Base-by-base conservation (phyloP, 345 rosid genomes). In the Citrus medica region DNA sequence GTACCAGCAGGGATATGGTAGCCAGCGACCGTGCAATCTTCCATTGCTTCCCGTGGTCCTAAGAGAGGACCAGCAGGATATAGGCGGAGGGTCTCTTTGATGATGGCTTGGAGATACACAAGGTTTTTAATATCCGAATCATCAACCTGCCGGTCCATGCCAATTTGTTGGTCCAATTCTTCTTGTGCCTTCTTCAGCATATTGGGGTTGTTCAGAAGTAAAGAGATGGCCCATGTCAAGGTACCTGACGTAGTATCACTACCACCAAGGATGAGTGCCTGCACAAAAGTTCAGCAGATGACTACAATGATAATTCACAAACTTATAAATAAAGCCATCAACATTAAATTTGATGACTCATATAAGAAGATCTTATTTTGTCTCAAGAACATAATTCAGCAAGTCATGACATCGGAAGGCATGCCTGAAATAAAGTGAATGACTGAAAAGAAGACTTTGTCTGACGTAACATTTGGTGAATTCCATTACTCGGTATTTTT, bases 201-300 rank as follows among this genome's bases (percentile, higher is more conserved):
- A 0, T 80, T 53, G 33, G 16, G 83, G 76, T 91, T 84, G 80
- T 90, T 92, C 70, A 89, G 81, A 22, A 93, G 90, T 33, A 90
- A 75, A 3, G 93, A 86, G 24, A 89, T 30, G 7, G 90, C 89
- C 95, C 93, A 92, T 64, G 91, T 83, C n/a, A 91, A 80, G 4
- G 88, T 86, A 25, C 79, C 79, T 8, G 83, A 61, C 8, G 85
- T 74, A 0, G 93, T 90, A 71, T 89, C 92, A 35, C 83, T 77
- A 10, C 89, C 93, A 3, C 88, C 95, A 0, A 87, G 76, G 59
- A 91, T 81, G 22, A 93, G 81, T 73, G 84, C 85, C 93, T 90
- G 74, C 67, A 42, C 19, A 64, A 35, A 48, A 21, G 16, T 46
- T 73, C 21, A 64, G 33, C 32, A 19, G 22, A 42, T 37, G 5